Evolutionary conservation across 2,329 filamentous ascomycete genomes (phyloP).

Genomic region (Bertia moriformis): DNA sequence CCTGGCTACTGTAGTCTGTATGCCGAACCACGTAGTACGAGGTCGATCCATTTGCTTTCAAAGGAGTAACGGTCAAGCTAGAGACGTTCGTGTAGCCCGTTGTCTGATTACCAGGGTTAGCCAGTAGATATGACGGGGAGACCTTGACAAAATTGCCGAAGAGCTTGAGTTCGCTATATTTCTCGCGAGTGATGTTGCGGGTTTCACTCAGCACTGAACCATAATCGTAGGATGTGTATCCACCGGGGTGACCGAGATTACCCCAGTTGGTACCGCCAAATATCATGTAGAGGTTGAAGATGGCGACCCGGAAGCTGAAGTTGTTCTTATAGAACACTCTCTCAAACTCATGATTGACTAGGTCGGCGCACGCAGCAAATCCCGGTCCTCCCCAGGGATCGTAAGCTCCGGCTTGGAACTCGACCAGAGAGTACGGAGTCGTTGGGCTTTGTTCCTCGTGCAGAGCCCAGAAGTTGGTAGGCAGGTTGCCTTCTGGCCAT

Average conservation of each 20-base stretch:
- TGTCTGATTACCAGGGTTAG: slow-evolving; percentile 31
- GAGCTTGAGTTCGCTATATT: slow-evolving; percentile 68
- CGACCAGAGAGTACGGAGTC: slow-evolving; percentile 30
- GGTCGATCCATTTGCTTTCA: slow-evolving; percentile 9
- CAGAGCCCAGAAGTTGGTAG: slow-evolving; percentile 33
- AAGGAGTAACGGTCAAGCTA: slow-evolving; percentile 29
- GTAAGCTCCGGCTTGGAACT: slow-evolving; percentile 57
- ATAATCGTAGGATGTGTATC: slow-evolving; percentile 44
- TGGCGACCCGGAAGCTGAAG: slow-evolving; percentile 47
- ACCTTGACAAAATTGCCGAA: slow-evolving; percentile 62
- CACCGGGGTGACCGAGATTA: slow-evolving; percentile 56
- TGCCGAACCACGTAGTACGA: slow-evolving; percentile 8
- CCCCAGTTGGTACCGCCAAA: slow-evolving; percentile 73
- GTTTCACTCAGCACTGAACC: slow-evolving; percentile 52
- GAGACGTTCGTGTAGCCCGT: slow-evolving; percentile 33
- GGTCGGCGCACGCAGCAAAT: slow-evolving; percentile 48
- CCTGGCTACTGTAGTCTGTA: slow-evolving; percentile 4
- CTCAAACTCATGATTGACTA: slow-evolving; percentile 62
- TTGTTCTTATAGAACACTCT: slow-evolving; percentile 70
- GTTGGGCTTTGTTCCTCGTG: slow-evolving; percentile 47
- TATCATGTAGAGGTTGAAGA: slow-evolving; percentile 67
- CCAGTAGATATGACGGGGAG: slow-evolving; percentile 54
- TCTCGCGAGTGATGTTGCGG: slow-evolving; percentile 53
- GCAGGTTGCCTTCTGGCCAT: slow-evolving; percentile 43
- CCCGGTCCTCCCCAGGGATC: slow-evolving; percentile 63